Evolutionary conservation across 2,329 filamentous ascomycete genomes (phyloP), one percentile per base, ranked within the genome.

Genomic region (Escovopsis sp.): DNA sequence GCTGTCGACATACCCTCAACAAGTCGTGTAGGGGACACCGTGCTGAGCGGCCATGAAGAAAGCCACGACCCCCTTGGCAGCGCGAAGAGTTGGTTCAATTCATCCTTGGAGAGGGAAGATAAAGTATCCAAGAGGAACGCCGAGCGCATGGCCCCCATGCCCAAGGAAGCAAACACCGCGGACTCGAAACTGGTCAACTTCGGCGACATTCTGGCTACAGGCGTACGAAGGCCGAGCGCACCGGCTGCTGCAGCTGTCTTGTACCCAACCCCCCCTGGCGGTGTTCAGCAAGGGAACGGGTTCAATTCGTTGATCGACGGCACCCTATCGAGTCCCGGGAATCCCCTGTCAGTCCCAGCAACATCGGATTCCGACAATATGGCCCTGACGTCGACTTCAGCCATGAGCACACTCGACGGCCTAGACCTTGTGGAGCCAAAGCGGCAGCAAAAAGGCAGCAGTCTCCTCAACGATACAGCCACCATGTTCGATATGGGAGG

Each of bases 261-360:
- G 59, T 85, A 85, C 54, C 80, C 78, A 8, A 85, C 81, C 6
- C 81, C 81, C 2, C 81, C 81, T 10, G 80, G 84, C 53, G 78
- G 69, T 12, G 61, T 80, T 15, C 75, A 76, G 35, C 66, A 68
- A 41, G 59, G 62, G 2, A 59, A 68, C 9, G 75, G 68, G 3
- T 65, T 70, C 6, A 73, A 73, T 1, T 71, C 74, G 4, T 71
- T 71, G 2, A 65, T 77, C 42, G 76, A 80, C 44, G 70, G 68
- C 5, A 66, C 64, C 2, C 62, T 64, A 2, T 72, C 72, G 2
- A 80, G 75, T 41, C 76, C 77, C 1, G 68, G 65, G 4, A 72
- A 73, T 36, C 61, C 53, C 7, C 47, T 55, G 8, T 50, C 56
- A n/a, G 45, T 51, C 15, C 49, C 44, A 26, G 53, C 56, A 3